A percentile compares a stretch with the other conserved stretches of the same genome.
Evolutionary conservation across 495 filamentous ascomycete genomes (phyloP).

Genomic region (Penicillium daleae): DNA sequence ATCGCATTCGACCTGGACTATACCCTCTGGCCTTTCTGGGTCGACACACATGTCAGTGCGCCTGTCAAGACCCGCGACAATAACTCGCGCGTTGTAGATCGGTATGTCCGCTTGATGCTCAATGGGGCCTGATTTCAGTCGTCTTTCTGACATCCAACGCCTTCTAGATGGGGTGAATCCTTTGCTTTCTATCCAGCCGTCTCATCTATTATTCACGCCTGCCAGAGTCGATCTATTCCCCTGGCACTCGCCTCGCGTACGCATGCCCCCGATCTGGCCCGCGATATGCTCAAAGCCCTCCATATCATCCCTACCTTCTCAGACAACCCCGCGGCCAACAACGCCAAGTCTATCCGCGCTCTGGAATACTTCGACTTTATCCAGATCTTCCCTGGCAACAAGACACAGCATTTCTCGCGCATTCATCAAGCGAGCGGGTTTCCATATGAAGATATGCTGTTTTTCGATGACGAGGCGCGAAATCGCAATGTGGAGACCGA

Average conservation of each 20-base stretch:
- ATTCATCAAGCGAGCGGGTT: constrained; percentile 68
- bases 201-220: constrained; percentile 67
- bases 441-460: constrained; percentile 82
- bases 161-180: constrained; percentile 65
- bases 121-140: neutral
- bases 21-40: constrained; percentile 97
- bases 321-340: constrained; percentile 44
- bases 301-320: constrained; percentile 60
- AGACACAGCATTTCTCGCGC: constrained; percentile 79
- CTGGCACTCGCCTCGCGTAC: constrained; percentile 86
- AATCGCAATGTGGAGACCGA: constrained; percentile 83
- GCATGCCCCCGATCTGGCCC: constrained; percentile 74
- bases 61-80: constrained; percentile 70
- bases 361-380: constrained; percentile 79
- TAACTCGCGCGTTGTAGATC: constrained; percentile 56
- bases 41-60: constrained; percentile 85
- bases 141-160: constrained; percentile 10
- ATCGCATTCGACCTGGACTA: constrained; percentile 96
- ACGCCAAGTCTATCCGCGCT: constrained; percentile 51
- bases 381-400: constrained; percentile 88
- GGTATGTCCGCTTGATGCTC: constrained; percentile 30
- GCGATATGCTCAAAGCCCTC: constrained; percentile 77
- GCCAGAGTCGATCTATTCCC: constrained; percentile 58
- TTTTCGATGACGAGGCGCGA: constrained; percentile 91
- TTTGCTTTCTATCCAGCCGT: constrained; percentile 85